Conservation (phyloP, 345 rosid genomes). For the Aquilaria yunnanensis region DNA sequence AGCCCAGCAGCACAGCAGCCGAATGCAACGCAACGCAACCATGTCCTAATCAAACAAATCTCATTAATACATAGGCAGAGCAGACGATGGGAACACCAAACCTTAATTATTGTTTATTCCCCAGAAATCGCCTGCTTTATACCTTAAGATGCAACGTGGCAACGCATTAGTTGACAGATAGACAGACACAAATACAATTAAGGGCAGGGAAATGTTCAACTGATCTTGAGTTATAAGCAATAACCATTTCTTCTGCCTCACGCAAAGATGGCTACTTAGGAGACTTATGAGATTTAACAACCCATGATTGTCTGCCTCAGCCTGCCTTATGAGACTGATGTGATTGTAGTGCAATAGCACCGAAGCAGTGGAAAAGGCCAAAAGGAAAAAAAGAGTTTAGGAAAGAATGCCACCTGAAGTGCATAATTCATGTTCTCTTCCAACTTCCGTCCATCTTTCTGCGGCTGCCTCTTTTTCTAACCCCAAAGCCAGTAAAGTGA, state of each 20-base stretch:
- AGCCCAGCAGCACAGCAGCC: neutral
- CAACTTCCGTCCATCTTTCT: conserved; percentile 38
- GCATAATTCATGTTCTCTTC: conserved; percentile 30
- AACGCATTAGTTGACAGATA: conserved; percentile 31
- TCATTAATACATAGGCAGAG: conserved; percentile 10
- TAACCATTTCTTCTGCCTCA: conserved; percentile 40
- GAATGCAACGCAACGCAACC: neutral
- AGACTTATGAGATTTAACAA: conserved; percentile 9
- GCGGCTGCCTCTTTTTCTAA: conserved; percentile 38
- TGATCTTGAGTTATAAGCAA: conserved; percentile 49
- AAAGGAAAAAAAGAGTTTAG: neutral
- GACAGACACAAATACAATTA: conserved; percentile 12
- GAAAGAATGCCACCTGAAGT: conserved; percentile 66
- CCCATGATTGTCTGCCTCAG: conserved; percentile 2
- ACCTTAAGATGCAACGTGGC: conserved; percentile 16
- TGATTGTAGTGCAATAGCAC: conserved; percentile 9
- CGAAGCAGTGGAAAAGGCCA: conserved; percentile 14
- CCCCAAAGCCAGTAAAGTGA: conserved; percentile 26
- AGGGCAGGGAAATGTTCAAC: conserved; percentile 6
- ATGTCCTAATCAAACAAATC: conserved; percentile 10
- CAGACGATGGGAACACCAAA: conserved; percentile 19
- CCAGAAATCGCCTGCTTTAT: conserved; percentile 7
- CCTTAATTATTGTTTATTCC: conserved; percentile 6
- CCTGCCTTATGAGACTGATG: conserved; percentile 22
- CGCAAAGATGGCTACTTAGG: conserved; percentile 24